Percentiles rank a stretch among this genome's conserved stretches.
Conservation (phyloP, 1,284 basidiomycete genomes). For the Farysia itapuensis region DNA sequence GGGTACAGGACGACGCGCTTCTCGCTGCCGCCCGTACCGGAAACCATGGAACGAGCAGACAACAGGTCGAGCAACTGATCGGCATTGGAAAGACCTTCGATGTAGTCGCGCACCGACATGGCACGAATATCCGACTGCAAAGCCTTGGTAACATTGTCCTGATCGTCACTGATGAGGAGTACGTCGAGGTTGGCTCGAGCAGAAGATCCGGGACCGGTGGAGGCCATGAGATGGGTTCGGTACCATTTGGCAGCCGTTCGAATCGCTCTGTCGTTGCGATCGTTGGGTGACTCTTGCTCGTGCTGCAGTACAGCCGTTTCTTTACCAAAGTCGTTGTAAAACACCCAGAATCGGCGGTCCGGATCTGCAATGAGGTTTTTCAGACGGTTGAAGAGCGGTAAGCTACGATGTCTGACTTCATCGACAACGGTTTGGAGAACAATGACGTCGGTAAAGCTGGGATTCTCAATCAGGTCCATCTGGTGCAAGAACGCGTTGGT, state of each 20-base stretch:
- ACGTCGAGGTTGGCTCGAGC: constrained; percentile 40
- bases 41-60: constrained; percentile 38
- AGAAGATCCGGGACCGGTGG: constrained; percentile 20
- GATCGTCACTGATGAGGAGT: constrained; percentile 72
- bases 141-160: constrained; percentile 73
- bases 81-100: constrained; percentile 45
- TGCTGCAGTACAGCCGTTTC: constrained; percentile 42
- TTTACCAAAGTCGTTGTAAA: constrained; percentile 52
- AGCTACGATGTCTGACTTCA: constrained; percentile 89
- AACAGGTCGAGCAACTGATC: constrained; percentile 54
- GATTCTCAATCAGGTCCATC: constrained; percentile 49
- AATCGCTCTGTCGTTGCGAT: constrained; percentile 57
- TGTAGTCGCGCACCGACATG: constrained; percentile 54
- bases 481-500: constrained; percentile 94
- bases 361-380: constrained; percentile 53
- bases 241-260: constrained; percentile 53
- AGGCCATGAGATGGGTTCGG: constrained; percentile 39
- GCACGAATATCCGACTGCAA: constrained; percentile 42
- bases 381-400: constrained; percentile 79
- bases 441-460: constrained; percentile 63
- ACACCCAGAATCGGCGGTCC: constrained; percentile 53
- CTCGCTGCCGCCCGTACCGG: constrained; percentile 20
- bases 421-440: constrained; percentile 92
- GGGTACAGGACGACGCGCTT: constrained; percentile 46
- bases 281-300: constrained; percentile 53